A percentile compares a stretch with the other conserved stretches of the same genome.
phyloP scores from a whole-genome alignment of 139 green algal genomes.

The Chlorella ohadii region DNA sequence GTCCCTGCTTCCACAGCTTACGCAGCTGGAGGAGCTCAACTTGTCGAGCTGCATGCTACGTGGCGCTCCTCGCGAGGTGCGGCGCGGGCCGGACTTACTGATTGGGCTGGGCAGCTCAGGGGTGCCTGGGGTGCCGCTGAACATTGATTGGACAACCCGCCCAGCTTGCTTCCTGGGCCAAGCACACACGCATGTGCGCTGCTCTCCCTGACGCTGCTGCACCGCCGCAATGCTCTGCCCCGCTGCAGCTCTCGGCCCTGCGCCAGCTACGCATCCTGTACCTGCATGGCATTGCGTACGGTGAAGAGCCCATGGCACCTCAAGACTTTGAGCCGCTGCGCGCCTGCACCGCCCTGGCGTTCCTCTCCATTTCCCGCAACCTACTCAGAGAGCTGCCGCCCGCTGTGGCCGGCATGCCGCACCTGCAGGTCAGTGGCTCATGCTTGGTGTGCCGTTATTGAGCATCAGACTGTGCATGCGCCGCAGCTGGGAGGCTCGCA shows the following conservation, averaged over 20 bases:
- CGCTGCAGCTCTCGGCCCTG: constrained; percentile 3
- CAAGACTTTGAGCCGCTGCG: not conserved
- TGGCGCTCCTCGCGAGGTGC: not conserved
- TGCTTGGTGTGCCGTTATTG: not conserved
- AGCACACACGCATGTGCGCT: no score
- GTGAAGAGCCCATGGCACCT: not conserved
- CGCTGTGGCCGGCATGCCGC: constrained; percentile 4
- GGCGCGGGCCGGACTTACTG: not conserved
- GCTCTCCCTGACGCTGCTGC: no score
- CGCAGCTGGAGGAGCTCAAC: constrained; percentile 5
- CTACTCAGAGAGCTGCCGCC: constrained; percentile 7
- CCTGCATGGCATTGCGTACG: not conserved
- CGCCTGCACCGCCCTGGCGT: not conserved
- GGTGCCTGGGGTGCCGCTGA: no score
- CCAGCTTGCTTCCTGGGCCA: no score
- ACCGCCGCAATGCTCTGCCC: no score
- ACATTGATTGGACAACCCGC: no score
- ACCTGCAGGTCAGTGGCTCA: not conserved
- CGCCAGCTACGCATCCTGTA: constrained; percentile 1
- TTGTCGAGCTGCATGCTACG: not conserved
- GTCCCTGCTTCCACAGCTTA: not conserved
- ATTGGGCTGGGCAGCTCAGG: no score
- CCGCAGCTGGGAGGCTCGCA: not conserved
- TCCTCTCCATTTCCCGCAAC: constrained; percentile 6
- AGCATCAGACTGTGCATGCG: not conserved